phyloP scores from a whole-genome alignment of 1,139 yeast species.

The Lodderomyces beijingensis region DNA sequence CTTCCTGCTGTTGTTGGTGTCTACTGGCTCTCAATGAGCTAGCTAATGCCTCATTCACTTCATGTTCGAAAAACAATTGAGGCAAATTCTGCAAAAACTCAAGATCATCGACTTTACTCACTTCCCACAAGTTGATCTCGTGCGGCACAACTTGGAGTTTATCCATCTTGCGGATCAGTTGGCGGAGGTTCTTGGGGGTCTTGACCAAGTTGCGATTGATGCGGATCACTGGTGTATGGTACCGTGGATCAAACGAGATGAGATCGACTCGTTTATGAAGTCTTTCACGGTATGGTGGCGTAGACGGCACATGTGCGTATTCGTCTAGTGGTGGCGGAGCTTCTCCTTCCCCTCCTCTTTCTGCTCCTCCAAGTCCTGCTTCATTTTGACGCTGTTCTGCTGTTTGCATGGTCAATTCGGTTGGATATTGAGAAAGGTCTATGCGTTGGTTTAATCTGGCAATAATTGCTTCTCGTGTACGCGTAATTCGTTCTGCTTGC shows the following conservation, averaged over 20 bases:
- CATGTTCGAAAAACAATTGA: slow-evolving; percentile 15
- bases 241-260: slow-evolving; percentile 40
- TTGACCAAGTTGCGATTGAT: slow-evolving; percentile 30
- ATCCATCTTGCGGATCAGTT: slow-evolving; percentile 24
- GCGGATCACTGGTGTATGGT: slow-evolving; percentile 31
- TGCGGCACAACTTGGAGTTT: slow-evolving; percentile 29
- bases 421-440: slow-evolving; percentile 5
- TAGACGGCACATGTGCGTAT: slow-evolving; percentile 11
- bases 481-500: not conserved
- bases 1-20: too few species aligned
- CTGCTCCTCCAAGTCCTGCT: too few species aligned
- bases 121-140: slow-evolving; percentile 32
- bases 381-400: too few species aligned
- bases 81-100: slow-evolving; percentile 34
- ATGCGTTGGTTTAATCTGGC: slow-evolving; percentile 9
- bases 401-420: too few species aligned
- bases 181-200: slow-evolving; percentile 22
- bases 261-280: slow-evolving; percentile 35
- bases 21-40: slow-evolving; percentile 4
- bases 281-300: slow-evolving; percentile 37
- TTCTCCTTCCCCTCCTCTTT: slow-evolving; percentile 1
- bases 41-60: slow-evolving; percentile 3
- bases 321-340: slow-evolving; percentile 20
- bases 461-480: slow-evolving; percentile 11
- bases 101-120: slow-evolving; percentile 37